Base-by-base conservation (phyloP, 2,329 filamentous ascomycete genomes). In the Pseudogymnoascus sp. region DNA sequence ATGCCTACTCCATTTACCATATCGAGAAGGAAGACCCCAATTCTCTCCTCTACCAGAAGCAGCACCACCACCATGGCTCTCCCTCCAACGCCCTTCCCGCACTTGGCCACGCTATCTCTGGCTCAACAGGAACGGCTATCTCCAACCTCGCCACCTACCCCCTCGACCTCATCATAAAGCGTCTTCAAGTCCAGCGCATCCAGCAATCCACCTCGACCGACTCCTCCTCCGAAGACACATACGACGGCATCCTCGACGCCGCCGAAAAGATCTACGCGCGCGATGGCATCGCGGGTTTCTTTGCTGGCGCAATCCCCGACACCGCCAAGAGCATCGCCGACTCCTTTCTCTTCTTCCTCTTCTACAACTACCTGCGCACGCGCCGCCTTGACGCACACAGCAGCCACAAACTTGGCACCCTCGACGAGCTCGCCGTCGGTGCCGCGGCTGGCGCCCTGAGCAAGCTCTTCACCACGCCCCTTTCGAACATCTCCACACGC, bases 331-430 rank as follows among this genome's bases (percentile, higher is more conserved):
- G 84, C 23, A 79, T 87, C 22, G 80, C 84, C 30, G 91, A 94
- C 76, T 90, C 88, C 62, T 93, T 94, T 72, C 79, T 95, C 60
- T 95, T 95, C 79, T 95, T 95, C 76, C 81, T 93, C 16, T 87
- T 90, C 63, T 95, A 96, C 75, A 89, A 81, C 66, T 77, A 76
- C 68, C 70, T 78, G 62, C 72, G 75, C 16, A 71, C 73, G 3
- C 69, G 70, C 19, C 69, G 74, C 25, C 71, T 81, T 59, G 33
- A 60, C 5, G 19, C 33, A 6, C 33, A 39, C 36, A 19, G 9
- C 9, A 19, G 19, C 12, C 25, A 33, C 49, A 69, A 66, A 11
- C 68, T 68, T 58, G 73, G 63, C 67, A 75, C 66, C 19, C 76
- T 94, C 1, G 88, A 92, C 69, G 91, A 96, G 74, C 80, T 96